These are phyloP conservation scores for Gamarada debralockiae DNA, from an alignment of 495 filamentous ascomycete species.

Conservation along the genomic window DNA sequence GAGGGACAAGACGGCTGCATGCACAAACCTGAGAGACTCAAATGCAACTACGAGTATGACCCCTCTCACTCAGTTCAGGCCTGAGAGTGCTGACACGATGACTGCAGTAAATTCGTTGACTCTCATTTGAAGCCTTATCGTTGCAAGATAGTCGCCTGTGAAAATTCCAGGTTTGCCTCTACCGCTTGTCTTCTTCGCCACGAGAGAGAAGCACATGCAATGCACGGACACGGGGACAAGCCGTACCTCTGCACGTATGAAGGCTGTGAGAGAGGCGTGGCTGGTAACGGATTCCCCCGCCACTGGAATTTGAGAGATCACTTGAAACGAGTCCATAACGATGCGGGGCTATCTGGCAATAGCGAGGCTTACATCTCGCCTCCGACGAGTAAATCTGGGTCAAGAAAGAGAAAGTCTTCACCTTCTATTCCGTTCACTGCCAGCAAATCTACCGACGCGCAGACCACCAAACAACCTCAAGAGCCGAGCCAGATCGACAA, in stretches of 20 bases:
- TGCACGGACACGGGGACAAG: constrained; percentile 91
- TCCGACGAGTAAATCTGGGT: constrained; percentile 1
- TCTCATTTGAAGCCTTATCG: constrained; percentile 92
- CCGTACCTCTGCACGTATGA: constrained; percentile 80
- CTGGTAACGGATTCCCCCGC: constrained; percentile 83
- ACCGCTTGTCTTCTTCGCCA: constrained; percentile 91
- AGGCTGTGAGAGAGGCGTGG: constrained; percentile 75
- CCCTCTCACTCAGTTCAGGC: constrained; percentile 8
- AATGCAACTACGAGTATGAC: constrained; percentile 95
- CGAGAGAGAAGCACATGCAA: constrained; percentile 88
- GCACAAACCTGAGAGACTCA: constrained; percentile 84
- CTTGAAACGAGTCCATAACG: constrained; percentile 90
- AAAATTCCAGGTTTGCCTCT: constrained; percentile 80
- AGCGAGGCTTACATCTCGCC: constrained; percentile 20
- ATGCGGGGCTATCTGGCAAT: constrained; percentile 36
- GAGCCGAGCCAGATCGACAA: constrained; percentile 20
- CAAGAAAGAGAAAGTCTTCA: constrained; percentile 13
- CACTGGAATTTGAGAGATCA: constrained; percentile 93
- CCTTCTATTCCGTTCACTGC: too few relatives aligned
- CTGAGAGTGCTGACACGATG: constrained; percentile 25
- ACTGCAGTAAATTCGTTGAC: constrained; percentile 83
- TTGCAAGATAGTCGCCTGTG: constrained; percentile 76
- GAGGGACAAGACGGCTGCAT: constrained; percentile 70
- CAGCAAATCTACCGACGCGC: too few relatives aligned
- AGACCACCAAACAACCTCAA: too few relatives aligned